Percentiles rank a stretch among this genome's conserved stretches.
Evolutionary conservation across 441 rosid species (phyloP).

Genomic region (Arabidopsis hybrid): DNA sequence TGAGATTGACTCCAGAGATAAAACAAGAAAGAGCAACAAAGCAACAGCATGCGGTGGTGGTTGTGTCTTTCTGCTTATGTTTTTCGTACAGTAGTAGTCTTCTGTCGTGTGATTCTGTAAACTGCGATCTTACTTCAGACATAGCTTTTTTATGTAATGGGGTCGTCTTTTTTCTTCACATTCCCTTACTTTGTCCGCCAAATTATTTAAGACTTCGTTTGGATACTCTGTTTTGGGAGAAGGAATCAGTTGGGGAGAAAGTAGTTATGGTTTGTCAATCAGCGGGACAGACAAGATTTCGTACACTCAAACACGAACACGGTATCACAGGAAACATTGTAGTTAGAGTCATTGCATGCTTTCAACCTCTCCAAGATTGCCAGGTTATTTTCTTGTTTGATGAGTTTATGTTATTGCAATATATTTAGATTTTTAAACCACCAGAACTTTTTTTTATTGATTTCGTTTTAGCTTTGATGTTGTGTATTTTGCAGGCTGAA

Average conservation of each 20-base stretch:
- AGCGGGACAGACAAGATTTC: conserved; percentile 12
- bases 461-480: not conserved
- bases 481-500: conserved; percentile 55
- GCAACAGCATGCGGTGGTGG: not conserved
- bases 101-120: conserved; percentile 1
- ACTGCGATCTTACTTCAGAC: not conserved
- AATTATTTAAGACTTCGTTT: not conserved
- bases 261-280: conserved; percentile 10
- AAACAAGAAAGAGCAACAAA: not conserved
- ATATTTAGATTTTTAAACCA: too few species aligned
- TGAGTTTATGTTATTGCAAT: not conserved
- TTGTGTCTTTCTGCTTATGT: not conserved
- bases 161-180: not conserved
- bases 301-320: conserved; percentile 4
- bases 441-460: not conserved
- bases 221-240: not conserved
- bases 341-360: conserved; percentile 19
- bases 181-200: not conserved
- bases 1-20: not conserved
- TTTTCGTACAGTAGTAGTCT: not conserved
- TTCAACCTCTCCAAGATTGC: conserved; percentile 20
- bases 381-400: conserved; percentile 7
- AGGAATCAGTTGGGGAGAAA: not conserved
- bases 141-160: not conserved
- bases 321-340: conserved; percentile 6